These are phyloP conservation scores for Mychonastes homosphaera DNA, from an alignment of 139 green algal genomes.

Conservation along the genomic window DNA sequence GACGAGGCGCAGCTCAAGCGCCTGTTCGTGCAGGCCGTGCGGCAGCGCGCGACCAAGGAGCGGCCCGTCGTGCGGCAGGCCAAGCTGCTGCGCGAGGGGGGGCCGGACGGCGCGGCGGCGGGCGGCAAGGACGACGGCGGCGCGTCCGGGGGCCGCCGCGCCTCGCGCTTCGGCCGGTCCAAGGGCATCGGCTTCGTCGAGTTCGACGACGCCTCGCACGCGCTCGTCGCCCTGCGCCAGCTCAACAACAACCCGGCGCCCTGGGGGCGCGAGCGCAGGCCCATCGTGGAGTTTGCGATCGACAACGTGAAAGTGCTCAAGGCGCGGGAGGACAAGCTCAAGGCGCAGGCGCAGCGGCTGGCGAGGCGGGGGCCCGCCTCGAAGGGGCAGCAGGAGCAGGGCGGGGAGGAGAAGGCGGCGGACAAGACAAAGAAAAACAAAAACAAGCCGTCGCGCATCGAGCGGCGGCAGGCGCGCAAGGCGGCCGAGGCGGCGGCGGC, in stretches of 20 bases:
- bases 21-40: slow-evolving; percentile 49
- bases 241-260: slow-evolving; percentile 91
- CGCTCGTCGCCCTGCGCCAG: slow-evolving; percentile 75
- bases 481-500: slow-evolving; percentile 1
- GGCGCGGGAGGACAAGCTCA: slow-evolving; percentile 25
- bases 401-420: not conserved
- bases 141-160: too few relatives aligned
- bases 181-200: slow-evolving; percentile 85
- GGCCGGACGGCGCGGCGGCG: slow-evolving; percentile 16
- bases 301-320: slow-evolving; percentile 67
- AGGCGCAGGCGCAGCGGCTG: too few relatives aligned
- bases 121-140: slow-evolving; percentile 7
- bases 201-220: slow-evolving; percentile 65
- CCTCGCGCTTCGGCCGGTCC: slow-evolving; percentile 2
- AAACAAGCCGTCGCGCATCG: not conserved
- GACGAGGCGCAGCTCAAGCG: slow-evolving; percentile 41
- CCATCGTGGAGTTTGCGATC: slow-evolving; percentile 85
- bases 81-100: slow-evolving; percentile 75
- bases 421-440: too few relatives aligned
- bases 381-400: slow-evolving; percentile 13
- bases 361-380: too few relatives aligned
- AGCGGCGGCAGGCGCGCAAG: not conserved
- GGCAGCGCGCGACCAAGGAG: slow-evolving; percentile 65
- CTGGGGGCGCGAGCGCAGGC: slow-evolving; percentile 47
- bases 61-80: slow-evolving; percentile 62